phyloP scores from a whole-genome alignment of 164 flowering plant species.

The Nymphaea colorata region DNA sequence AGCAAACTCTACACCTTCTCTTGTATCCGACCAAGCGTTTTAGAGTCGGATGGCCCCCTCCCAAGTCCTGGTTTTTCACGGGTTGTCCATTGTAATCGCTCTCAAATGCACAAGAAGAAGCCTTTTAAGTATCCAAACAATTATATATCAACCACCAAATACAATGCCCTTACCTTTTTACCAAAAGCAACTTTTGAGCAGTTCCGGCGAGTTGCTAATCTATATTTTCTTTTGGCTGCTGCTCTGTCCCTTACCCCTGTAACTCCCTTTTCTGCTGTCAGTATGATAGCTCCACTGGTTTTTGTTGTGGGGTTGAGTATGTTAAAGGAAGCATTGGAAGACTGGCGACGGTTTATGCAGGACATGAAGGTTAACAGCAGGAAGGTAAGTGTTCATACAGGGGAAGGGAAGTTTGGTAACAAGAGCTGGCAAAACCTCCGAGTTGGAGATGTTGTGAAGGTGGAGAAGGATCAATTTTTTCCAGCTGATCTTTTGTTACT shows the following conservation, averaged over 20 bases:
- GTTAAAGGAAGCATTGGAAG: constrained; percentile 42
- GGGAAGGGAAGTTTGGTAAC: constrained; percentile 37
- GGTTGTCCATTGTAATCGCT: constrained; percentile 27
- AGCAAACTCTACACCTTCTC: constrained; percentile 40
- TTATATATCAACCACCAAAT: constrained; percentile 32
- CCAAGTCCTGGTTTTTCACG: constrained; percentile 30
- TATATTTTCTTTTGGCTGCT: constrained; percentile 37
- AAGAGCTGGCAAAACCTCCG: constrained; percentile 1
- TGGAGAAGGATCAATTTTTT: constrained; percentile 72
- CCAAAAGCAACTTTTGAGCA: constrained; percentile 42
- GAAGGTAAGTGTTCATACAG: constrained; percentile 42
- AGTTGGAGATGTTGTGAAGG: constrained; percentile 43
- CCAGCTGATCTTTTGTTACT: constrained; percentile 77
- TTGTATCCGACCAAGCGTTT: constrained; percentile 22
- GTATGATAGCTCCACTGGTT: constrained; percentile 33
- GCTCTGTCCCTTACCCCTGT: constrained; percentile 26
- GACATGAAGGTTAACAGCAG: constrained; percentile 67
- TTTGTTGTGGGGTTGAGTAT: constrained; percentile 39
- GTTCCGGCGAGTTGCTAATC: constrained; percentile 34
- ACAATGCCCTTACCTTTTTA: constrained; percentile 24
- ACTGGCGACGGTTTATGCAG: constrained; percentile 46
- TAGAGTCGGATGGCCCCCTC: constrained; percentile 13
- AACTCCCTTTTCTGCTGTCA: constrained; percentile 27
- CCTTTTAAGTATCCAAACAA: constrained; percentile 26
- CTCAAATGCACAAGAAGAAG: constrained; percentile 21